phyloP scores from a whole-genome alignment of 2,329 filamentous ascomycete species.

The Dactylellina drechsleri region DNA sequence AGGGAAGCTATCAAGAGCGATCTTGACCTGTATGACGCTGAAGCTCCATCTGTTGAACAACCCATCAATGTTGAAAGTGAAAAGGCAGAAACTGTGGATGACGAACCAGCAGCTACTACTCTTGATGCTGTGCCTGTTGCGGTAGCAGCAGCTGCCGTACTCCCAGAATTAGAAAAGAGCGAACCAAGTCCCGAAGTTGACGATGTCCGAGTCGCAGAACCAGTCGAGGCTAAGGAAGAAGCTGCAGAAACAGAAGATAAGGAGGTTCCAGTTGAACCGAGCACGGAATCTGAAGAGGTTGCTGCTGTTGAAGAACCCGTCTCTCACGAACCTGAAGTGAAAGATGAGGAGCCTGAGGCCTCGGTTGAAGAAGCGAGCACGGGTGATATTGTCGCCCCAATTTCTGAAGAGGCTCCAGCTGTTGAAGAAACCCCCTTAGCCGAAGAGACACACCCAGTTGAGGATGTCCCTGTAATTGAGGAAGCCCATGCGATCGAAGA shows the following conservation, averaged over 20 bases:
- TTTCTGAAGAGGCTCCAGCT: constrained; percentile 1
- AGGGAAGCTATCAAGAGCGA: constrained; percentile 1
- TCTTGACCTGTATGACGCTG: neutral
- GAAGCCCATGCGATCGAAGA: constrained; percentile 12
- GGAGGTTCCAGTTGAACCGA: constrained; percentile 9
- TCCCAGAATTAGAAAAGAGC: neutral
- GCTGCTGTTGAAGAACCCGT: neutral
- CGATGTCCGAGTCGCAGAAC: constrained; percentile 8
- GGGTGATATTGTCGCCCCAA: neutral
- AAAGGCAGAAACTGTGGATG: neutral
- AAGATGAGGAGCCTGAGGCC: neutral
- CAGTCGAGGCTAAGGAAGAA: constrained; percentile 9
- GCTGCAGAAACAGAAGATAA: constrained; percentile 9
- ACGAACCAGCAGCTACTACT: neutral
- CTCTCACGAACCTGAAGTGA: constrained; percentile 4
- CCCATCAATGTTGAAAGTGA: neutral
- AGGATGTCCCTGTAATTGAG: neutral
- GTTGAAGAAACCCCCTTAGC: neutral
- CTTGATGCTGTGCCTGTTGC: neutral
- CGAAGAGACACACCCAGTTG: neutral
- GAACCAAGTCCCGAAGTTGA: constrained; percentile 1
- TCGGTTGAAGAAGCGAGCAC: neutral
- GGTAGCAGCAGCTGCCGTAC: neutral
- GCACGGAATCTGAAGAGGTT: constrained; percentile 5
- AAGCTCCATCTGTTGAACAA: constrained; percentile 19